phyloP scores from a whole-genome alignment of 768 basidiomycete species.

The Leccinum variicolor region DNA sequence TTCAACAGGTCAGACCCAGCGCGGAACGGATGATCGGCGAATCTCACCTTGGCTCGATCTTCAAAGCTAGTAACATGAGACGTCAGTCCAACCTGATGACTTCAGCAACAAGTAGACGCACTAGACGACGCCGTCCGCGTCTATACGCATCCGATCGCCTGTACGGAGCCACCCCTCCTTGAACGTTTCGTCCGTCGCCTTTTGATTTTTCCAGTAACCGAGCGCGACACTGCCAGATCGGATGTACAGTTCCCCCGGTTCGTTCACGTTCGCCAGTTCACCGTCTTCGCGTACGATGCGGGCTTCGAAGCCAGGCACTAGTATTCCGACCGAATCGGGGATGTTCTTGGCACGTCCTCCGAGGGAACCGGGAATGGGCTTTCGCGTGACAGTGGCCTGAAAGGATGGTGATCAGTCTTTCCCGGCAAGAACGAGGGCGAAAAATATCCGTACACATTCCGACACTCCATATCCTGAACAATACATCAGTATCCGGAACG shows the following conservation, averaged over 20 bases:
- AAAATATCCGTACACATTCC: slow-evolving; percentile 49
- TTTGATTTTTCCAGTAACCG: slow-evolving; percentile 73
- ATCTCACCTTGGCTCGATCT: slow-evolving; percentile 67
- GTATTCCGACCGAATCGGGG: slow-evolving; percentile 50
- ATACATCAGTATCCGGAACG: slow-evolving; percentile 7
- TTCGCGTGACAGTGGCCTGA: slow-evolving; percentile 51
- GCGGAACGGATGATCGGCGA: not conserved
- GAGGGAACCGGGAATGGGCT: slow-evolving; percentile 44
- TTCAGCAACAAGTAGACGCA: slow-evolving; percentile 30
- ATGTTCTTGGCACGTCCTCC: slow-evolving; percentile 39
- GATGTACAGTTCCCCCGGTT: slow-evolving; percentile 66
- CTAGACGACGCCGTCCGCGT: slow-evolving; percentile 64
- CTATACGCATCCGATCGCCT: slow-evolving; percentile 65
- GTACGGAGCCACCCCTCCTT: slow-evolving; percentile 71
- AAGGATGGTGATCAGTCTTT: not conserved
- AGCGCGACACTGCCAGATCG: slow-evolving; percentile 51
- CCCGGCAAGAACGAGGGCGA: not conserved
- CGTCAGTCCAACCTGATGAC: not conserved
- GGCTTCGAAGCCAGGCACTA: slow-evolving; percentile 62
- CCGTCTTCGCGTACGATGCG: slow-evolving; percentile 60
- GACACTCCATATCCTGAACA: slow-evolving; percentile 67
- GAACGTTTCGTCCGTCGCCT: slow-evolving; percentile 66
- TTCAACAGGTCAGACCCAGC: not conserved
- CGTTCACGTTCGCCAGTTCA: slow-evolving; percentile 46
- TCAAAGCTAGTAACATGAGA: slow-evolving; percentile 48